Conservation (phyloP, 1,284 basidiomycete species). For the Malassezia caprae region DNA sequence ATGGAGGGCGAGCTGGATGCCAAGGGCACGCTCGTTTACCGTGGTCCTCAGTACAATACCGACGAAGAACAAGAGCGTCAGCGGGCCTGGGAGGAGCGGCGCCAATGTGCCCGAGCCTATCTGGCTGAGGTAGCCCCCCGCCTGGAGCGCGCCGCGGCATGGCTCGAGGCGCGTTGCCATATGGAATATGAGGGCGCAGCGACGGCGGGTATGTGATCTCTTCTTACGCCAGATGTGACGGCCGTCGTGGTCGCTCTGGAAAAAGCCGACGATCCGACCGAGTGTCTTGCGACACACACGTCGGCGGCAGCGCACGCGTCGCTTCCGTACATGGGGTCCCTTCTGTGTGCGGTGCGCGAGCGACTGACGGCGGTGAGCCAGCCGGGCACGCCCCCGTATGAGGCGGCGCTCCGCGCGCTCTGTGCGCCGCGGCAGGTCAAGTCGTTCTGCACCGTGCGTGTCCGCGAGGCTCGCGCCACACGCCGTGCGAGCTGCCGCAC, state of each 20-base stretch:
- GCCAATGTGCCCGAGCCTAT: slow-evolving; percentile 13
- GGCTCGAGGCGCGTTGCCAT: slow-evolving; percentile 19
- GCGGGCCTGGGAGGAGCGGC: slow-evolving; percentile 58
- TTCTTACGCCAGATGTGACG: background rate
- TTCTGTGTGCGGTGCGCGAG: slow-evolving; percentile 5
- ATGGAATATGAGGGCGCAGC: slow-evolving; percentile 1
- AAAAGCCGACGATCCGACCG: slow-evolving; percentile 16
- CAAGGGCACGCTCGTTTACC: slow-evolving; percentile 2
- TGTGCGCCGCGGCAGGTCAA: slow-evolving; percentile 71
- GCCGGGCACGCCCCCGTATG: slow-evolving; percentile 8
- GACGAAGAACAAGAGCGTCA: slow-evolving; percentile 55
- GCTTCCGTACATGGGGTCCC: background rate
- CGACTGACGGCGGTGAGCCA: slow-evolving; percentile 16
- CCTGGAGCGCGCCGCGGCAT: slow-evolving; percentile 6
- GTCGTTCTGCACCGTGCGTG: slow-evolving; percentile 66
- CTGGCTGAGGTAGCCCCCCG: slow-evolving; percentile 18
- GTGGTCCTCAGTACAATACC: slow-evolving; percentile 48
- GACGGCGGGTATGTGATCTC: background rate
- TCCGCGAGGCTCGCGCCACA: slow-evolving; percentile 57
- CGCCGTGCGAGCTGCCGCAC: slow-evolving; percentile 17
- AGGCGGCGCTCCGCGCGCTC: slow-evolving; percentile 51
- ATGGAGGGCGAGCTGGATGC: slow-evolving; percentile 35
- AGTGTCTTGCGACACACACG: slow-evolving; percentile 5
- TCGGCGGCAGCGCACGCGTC: background rate
- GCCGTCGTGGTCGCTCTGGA: background rate